Conservation (phyloP, 768 basidiomycete genomes). For the Russula brevipes region DNA sequence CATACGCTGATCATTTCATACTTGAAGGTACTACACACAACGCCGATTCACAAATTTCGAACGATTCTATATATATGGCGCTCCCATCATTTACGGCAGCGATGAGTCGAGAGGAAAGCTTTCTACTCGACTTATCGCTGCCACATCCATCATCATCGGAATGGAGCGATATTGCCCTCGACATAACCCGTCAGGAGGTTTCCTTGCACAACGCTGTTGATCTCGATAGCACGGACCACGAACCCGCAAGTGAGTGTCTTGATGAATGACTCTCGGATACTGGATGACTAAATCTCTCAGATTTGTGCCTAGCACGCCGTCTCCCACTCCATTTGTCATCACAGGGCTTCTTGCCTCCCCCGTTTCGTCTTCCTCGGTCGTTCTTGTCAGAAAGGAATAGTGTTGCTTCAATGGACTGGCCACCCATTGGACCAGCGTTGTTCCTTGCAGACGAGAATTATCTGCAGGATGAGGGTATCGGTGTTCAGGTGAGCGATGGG, state of each 20-base stretch:
- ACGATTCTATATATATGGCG: neutral
- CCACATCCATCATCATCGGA: neutral
- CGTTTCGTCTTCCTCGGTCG: neutral
- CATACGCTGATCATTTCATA: neutral
- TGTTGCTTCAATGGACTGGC: conserved; percentile 10
- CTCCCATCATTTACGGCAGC: neutral
- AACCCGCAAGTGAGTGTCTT: no score
- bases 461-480: neutral
- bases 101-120: no score
- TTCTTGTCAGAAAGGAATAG: neutral
- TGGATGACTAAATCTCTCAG: neutral
- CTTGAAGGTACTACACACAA: neutral
- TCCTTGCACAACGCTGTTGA: no score
- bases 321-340: neutral
- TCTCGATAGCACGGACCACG: no score
- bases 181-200: neutral
- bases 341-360: neutral
- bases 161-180: neutral
- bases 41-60: neutral
- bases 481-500: no score
- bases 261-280: no score
- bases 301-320: neutral
- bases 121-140: neutral
- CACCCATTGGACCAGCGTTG: conserved; percentile 9
- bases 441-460: neutral